Evolutionary conservation across 495 filamentous ascomycete species (phyloP), one percentile per base, ranked within the genome.

Genomic region (Penicillium chermesinum): DNA sequence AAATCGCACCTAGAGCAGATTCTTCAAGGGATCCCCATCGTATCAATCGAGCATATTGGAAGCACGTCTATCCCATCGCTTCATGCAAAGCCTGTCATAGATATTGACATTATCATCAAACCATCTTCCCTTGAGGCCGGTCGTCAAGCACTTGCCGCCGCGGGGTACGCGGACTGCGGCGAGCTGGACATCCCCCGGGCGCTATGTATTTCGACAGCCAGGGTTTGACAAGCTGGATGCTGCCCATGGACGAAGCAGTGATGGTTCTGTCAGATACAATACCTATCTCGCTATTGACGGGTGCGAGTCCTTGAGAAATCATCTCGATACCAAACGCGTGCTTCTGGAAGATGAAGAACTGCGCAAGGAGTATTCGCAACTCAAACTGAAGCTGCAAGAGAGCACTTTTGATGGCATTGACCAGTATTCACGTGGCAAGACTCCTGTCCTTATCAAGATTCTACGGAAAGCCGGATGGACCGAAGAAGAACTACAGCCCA

Each of bases 31-130:
- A 27, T 40, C 2, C 17, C 27, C 2, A 43, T 49, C 7, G 14
- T 43, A 15, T 42, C 47, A 3, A 49, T 49, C n/a, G 47, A 49
- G 21, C 47, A 49, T 13, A 30, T 49, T 10, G 47, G 47, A 17
- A 49, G 47, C 20, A 49, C 47, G 18, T 49, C 47, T 0, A 43
- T 49, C 21, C 47, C 47, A 8, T 18, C 33, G 2, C 27, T 49
- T 10, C 27, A 25, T 10, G 47, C 47, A 19, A 49, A 49, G 30
- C 47, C 47, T 16, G 47, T 49, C 17, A 39, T 49, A 30, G 47
- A 49, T 39, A 49, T 49, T 30, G 47, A 49, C 20, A 49, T 49
- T 9, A 49, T 49, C 30, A 30, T 43, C 27, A 16, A 14, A 8
- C 13, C 7, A 18, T 43, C 47, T 15, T 37, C 38, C 1, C 38